These are phyloP conservation scores for Phytophthora ramorum DNA, from an alignment of 352 stramenopile species.

Conservation along the genomic window DNA sequence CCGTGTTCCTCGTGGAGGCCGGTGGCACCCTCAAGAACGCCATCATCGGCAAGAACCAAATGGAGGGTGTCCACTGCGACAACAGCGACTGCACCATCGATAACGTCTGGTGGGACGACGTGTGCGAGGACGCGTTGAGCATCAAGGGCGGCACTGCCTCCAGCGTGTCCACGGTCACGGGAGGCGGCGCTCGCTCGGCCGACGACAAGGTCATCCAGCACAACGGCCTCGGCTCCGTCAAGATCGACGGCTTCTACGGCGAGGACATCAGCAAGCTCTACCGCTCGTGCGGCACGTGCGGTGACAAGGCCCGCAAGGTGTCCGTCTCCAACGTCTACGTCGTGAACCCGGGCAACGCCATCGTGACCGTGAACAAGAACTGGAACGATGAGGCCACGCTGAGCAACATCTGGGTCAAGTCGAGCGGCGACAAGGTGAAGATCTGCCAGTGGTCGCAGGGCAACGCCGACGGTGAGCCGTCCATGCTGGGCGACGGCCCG, in stretches of 20 bases:
- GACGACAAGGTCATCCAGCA: background rate
- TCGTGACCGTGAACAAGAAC: slow-evolving; percentile 55
- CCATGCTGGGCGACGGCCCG: slow-evolving; percentile 35
- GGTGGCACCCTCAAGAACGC: too few relatives aligned
- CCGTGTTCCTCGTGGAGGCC: too few relatives aligned
- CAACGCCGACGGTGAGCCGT: slow-evolving; percentile 17
- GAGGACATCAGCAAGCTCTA: slow-evolving; percentile 25
- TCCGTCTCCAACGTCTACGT: slow-evolving; percentile 5
- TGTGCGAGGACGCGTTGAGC: background rate
- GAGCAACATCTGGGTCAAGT: slow-evolving; percentile 38
- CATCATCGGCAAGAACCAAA: too few relatives aligned
- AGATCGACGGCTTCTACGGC: background rate
- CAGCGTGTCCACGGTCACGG: background rate
- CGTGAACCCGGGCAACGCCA: slow-evolving; percentile 31
- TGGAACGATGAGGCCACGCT: slow-evolving; percentile 38
- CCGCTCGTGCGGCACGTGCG: slow-evolving; percentile 32
- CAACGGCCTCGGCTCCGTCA: background rate
- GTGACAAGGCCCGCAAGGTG: background rate
- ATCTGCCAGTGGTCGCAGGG: slow-evolving; percentile 46
- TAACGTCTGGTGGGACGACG: background rate
- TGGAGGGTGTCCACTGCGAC: too few relatives aligned
- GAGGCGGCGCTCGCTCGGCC: too few relatives aligned
- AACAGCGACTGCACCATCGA: too few relatives aligned
- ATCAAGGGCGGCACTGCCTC: background rate
- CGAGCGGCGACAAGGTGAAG: background rate